Evolutionary conservation across 2,329 filamentous ascomycete species (phyloP).

Genomic region (Malbranchea zuffiana): DNA sequence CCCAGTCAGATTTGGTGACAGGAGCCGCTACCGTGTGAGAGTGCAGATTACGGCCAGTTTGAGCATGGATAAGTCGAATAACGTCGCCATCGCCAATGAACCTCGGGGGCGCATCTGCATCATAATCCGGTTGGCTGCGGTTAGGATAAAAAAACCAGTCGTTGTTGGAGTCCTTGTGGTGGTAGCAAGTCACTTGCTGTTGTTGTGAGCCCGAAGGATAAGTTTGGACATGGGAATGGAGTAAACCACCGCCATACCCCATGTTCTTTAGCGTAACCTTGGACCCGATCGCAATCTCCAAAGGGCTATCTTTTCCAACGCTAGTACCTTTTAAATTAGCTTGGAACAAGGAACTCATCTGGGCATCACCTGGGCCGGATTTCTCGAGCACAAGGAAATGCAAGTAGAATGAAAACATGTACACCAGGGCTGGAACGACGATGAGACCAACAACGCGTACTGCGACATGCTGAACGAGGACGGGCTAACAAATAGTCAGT

Average conservation of each 20-base stretch:
- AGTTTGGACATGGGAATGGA: constrained; percentile 93
- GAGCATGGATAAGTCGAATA: constrained; percentile 82
- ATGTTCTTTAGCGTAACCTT: constrained; percentile 95
- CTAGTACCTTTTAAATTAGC: constrained; percentile 89
- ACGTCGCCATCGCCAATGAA: constrained; percentile 68
- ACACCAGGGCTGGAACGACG: constrained; percentile 76
- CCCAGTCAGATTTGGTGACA: constrained; percentile 75
- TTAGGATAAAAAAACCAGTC: constrained; percentile 99
- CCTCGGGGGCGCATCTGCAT: constrained; percentile 56
- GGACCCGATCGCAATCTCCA: constrained; percentile 84
- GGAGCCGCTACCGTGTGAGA: constrained; percentile 85
- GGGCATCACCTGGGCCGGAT: constrained; percentile 92
- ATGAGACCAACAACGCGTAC: constrained; percentile 81
- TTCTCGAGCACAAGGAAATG: constrained; percentile 92
- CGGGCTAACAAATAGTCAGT: constrained; percentile 6
- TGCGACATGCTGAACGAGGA: constrained; percentile 64
- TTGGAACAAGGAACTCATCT: constrained; percentile 99
- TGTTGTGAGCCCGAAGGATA: constrained; percentile 88
- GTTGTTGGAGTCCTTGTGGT: constrained; percentile 99
- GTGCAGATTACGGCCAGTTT: constrained; percentile 94
- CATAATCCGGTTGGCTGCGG: constrained; percentile 61
- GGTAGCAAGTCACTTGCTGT: constrained; percentile 97
- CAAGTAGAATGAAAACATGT: constrained; percentile 88
- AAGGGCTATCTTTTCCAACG: constrained; percentile 85
- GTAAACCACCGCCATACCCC: constrained; percentile 92